phyloP scores from a whole-genome alignment of 441 rosid genomes.

The Populus hybrid region DNA sequence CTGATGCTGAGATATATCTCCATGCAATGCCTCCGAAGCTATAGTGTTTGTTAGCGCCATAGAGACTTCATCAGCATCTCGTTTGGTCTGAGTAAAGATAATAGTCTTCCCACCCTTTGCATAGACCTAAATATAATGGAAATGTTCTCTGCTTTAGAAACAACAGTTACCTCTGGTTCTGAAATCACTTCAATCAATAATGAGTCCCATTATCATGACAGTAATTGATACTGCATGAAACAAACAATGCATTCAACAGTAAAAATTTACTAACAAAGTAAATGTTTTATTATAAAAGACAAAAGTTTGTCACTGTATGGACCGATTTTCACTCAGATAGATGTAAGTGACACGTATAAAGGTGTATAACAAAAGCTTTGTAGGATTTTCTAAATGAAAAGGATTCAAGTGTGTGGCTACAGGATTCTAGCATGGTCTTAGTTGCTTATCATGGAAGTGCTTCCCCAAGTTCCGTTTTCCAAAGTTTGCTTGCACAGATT shows the following conservation, averaged over 20 bases:
- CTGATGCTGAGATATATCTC: constrained; percentile 97
- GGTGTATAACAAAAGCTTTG: neutral
- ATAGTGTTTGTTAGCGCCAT: constrained; percentile 71
- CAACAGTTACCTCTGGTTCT: neutral
- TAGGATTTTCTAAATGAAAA: neutral
- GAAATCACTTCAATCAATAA: neutral
- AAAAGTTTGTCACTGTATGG: neutral
- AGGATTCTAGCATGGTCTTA: neutral
- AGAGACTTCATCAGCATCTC: constrained; percentile 98
- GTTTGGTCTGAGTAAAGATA: constrained; percentile 89
- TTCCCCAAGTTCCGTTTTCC: neutral
- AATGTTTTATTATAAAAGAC: neutral
- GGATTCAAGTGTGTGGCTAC: neutral
- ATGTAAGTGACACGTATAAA: neutral
- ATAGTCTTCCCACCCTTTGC: constrained; percentile 98
- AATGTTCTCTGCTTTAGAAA: neutral
- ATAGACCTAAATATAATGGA: constrained; percentile 56
- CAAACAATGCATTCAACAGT: neutral
- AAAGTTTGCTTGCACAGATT: neutral
- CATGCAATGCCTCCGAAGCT: constrained; percentile 95
- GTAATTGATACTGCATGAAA: neutral
- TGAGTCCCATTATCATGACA: neutral
- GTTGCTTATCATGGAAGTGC: neutral
- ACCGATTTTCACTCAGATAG: neutral
- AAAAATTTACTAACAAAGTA: neutral